Evolutionary conservation across 495 filamentous ascomycete species (phyloP).

Genomic region (Daldinia loculata): DNA sequence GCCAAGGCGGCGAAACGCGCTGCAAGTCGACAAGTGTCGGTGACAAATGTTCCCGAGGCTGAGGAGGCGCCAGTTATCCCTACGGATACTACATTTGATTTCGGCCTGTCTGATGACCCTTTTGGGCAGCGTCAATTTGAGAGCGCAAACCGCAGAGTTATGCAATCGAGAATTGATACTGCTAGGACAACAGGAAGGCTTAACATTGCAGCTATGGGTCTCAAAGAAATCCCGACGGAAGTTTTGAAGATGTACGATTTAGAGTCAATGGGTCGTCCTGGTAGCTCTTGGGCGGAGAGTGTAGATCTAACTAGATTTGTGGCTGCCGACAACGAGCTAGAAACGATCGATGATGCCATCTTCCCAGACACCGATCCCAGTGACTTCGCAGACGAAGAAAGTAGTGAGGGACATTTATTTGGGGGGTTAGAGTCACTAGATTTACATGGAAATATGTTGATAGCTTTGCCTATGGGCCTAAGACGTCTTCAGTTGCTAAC

Average conservation of each 20-base stretch:
- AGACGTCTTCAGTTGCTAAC: constrained; percentile 76
- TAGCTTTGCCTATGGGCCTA: constrained; percentile 75
- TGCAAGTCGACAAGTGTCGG: constrained; percentile 54
- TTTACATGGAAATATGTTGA: constrained; percentile 82
- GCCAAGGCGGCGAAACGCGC: constrained; percentile 86
- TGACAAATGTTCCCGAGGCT: constrained; percentile 41
- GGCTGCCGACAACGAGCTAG: constrained; percentile 91
- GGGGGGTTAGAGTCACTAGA: constrained; percentile 84
- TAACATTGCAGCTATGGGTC: constrained; percentile 86
- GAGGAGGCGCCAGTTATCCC: constrained; percentile 57
- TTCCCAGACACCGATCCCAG: constrained; percentile 77
- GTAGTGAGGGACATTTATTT: constrained; percentile 77
- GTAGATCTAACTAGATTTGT: constrained; percentile 91
- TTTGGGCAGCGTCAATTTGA: constrained; percentile 72
- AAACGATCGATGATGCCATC: constrained; percentile 71
- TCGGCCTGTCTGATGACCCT: constrained; percentile 65
- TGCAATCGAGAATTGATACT: constrained; percentile 77
- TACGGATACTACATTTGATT: constrained; percentile 63
- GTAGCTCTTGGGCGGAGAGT: constrained; percentile 85
- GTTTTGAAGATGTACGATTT: constrained; percentile 92
- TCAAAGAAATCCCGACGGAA: constrained; percentile 81
- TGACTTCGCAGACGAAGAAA: constrained; percentile 64
- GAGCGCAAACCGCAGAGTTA: constrained; percentile 65
- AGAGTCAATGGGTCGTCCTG: constrained; percentile 60
- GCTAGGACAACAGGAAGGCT: constrained; percentile 83